These are phyloP conservation scores for Skeletonema marinoi DNA, from an alignment of 108 stramenopile species.

Conservation along the genomic window DNA sequence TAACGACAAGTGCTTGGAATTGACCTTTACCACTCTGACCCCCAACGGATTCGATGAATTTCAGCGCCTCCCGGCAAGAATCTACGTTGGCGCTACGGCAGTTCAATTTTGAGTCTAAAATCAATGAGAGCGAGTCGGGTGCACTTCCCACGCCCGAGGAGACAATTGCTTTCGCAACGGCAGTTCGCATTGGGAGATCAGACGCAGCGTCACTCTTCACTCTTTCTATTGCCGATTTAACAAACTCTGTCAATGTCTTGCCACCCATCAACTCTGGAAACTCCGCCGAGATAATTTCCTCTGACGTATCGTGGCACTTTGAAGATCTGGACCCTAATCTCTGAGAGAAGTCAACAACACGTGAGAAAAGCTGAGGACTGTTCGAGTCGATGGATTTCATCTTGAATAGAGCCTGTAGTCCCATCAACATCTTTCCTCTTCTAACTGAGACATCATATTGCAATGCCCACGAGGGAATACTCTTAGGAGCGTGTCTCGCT, in stretches of 20 bases:
- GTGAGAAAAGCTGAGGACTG: conserved; percentile 55
- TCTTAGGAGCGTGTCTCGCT: conserved; percentile 70
- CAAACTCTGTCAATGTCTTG: conserved; percentile 52
- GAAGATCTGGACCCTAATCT: conserved; percentile 29
- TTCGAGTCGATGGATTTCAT: conserved; percentile 48
- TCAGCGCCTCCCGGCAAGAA: conserved; percentile 58
- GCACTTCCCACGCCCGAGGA: conserved; percentile 35
- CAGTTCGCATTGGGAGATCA: conserved; percentile 54
- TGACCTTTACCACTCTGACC: conserved; percentile 1
- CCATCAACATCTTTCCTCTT: conserved; percentile 88
- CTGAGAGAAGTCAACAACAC: conserved; percentile 69
- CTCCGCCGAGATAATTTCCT: conserved; percentile 55
- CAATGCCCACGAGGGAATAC: conserved; percentile 79
- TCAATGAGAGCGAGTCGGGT: conserved; percentile 44
- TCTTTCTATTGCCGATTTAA: conserved; percentile 45
- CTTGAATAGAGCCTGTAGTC: conserved; percentile 60
- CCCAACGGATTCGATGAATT: conserved; percentile 32
- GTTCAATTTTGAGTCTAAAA: conserved; percentile 60
- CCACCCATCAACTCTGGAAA: conserved; percentile 51
- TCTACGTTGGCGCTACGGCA: conserved; percentile 53
- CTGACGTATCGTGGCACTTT: conserved; percentile 37
- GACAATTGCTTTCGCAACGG: conserved; percentile 70
- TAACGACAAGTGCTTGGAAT: conserved; percentile 4
- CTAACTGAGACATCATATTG: conserved; percentile 92
- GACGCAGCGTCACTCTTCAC: conserved; percentile 39